A percentile compares a stretch with the other conserved stretches of the same genome.
phyloP scores from a whole-genome alignment of 192 early-diverging fungal species.

The Helicostylum pulchrum region DNA sequence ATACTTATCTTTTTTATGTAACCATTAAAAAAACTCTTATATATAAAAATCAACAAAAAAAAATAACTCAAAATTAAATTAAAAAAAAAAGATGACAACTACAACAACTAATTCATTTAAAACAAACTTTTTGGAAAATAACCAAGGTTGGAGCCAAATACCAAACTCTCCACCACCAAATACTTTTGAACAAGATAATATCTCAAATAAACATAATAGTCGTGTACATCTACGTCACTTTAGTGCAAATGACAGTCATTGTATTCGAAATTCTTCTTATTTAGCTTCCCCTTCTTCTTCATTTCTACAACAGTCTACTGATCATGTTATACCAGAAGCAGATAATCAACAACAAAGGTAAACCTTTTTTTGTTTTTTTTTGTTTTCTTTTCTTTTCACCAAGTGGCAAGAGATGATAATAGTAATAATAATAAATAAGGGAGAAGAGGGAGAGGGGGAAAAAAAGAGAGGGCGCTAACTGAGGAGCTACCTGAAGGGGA shows the following conservation, averaged over 20 bases:
- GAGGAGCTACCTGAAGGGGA: background rate
- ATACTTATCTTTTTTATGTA: too few relatives aligned
- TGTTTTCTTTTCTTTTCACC: background rate
- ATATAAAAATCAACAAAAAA: too few relatives aligned
- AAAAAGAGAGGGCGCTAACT: background rate
- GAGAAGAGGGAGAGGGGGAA: background rate
- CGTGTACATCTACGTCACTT: constrained; percentile 8
- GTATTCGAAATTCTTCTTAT: too few relatives aligned
- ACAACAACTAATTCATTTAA: background rate
- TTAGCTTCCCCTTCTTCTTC: constrained; percentile 2
- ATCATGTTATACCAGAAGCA: constrained; percentile 1
- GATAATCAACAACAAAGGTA: constrained; percentile 8
- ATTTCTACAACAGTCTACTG: background rate
- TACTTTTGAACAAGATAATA: background rate
- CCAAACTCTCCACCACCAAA: background rate
- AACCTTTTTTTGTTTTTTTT: background rate
- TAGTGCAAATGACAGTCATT: constrained; percentile 11
- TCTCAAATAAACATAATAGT: background rate
- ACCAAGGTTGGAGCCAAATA: background rate
- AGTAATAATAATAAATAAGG: background rate
- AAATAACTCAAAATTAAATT: too few relatives aligned
- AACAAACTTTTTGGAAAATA: too few relatives aligned
- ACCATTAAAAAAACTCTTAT: too few relatives aligned
- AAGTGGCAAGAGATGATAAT: constrained; percentile 5
- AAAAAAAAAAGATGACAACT: background rate